Evolutionary conservation across 164 flowering plant species (phyloP).

Genomic region (Berberis vulgaris): DNA sequence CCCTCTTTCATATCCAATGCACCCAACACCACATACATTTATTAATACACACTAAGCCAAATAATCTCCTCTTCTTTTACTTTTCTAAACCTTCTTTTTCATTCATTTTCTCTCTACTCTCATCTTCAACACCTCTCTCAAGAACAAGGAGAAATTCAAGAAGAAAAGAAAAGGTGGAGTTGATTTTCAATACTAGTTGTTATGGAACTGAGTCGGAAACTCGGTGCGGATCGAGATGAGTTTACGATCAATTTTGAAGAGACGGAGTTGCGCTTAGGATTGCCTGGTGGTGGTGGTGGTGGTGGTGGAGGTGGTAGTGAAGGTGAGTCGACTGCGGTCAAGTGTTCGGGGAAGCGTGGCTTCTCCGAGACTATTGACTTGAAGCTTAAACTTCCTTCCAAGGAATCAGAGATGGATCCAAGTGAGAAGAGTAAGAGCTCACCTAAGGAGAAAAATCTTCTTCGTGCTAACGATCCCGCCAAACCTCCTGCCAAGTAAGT

Average conservation of each 20-base stretch:
- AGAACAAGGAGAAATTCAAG: background rate
- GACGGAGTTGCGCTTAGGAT: constrained; percentile 66
- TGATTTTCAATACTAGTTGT: background rate
- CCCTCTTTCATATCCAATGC: background rate
- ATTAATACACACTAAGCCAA: constrained; percentile 18
- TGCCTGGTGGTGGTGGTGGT: constrained; percentile 41
- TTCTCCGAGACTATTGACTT: constrained; percentile 58
- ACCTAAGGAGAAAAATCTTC: constrained; percentile 22
- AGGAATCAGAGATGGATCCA: constrained; percentile 5
- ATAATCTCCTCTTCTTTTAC: background rate
- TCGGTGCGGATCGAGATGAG: constrained; percentile 12
- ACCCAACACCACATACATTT: background rate
- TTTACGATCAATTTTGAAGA: constrained; percentile 29
- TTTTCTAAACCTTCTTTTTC: constrained; percentile 1
- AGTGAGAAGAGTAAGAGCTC: constrained; percentile 16
- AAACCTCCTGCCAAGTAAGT: constrained; percentile 52
- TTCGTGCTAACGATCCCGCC: constrained; percentile 29
- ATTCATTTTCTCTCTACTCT: background rate
- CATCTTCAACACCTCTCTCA: no score
- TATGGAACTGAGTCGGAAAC: constrained; percentile 21
- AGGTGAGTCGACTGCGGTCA: background rate
- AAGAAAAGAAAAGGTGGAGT: background rate
- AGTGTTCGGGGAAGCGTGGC: constrained; percentile 45
- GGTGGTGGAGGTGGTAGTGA: constrained; percentile 15
- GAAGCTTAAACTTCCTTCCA: constrained; percentile 54